phyloP scores from a whole-genome alignment of 306 rosid species.

The Trifolium pratense region DNA sequence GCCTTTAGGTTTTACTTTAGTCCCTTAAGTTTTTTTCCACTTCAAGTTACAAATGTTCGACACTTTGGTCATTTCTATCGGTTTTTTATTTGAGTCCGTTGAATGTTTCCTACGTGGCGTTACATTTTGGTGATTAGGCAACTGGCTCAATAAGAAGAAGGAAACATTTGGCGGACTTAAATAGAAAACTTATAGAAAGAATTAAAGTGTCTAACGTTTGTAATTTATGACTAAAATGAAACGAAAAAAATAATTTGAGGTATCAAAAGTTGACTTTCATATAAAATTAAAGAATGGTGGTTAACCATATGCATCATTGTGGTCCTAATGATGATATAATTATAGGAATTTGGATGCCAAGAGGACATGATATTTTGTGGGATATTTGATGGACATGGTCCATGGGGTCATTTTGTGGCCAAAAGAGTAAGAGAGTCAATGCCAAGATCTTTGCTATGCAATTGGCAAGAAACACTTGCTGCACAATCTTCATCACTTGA shows the following conservation, averaged over 20 bases:
- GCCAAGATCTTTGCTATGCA: slow-evolving; percentile 75
- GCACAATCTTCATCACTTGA: slow-evolving; percentile 59
- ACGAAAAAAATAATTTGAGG: no score
- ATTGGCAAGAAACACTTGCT: slow-evolving; percentile 81
- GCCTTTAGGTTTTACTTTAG: no score
- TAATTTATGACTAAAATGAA: no score
- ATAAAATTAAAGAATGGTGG: background rate
- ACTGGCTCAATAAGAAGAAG: no score
- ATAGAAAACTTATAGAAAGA: no score
- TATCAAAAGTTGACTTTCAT: background rate
- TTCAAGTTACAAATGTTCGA: no score
- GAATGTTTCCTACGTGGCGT: background rate
- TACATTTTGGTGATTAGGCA: no score
- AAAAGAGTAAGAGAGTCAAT: slow-evolving; percentile 76
- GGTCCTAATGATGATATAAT: slow-evolving; percentile 18
- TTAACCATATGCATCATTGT: slow-evolving; percentile 26
- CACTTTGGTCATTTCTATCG: background rate
- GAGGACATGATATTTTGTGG: slow-evolving; percentile 93
- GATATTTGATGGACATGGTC: slow-evolving; percentile 91
- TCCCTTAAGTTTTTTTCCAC: no score
- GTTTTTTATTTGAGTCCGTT: background rate
- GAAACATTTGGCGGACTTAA: no score
- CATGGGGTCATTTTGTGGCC: slow-evolving; percentile 96
- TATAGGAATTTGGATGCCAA: slow-evolving; percentile 92
- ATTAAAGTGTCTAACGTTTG: no score